These are phyloP conservation scores for Rachicladosporium sp. DNA, from an alignment of 2,329 filamentous ascomycete species.

Conservation along the genomic window DNA sequence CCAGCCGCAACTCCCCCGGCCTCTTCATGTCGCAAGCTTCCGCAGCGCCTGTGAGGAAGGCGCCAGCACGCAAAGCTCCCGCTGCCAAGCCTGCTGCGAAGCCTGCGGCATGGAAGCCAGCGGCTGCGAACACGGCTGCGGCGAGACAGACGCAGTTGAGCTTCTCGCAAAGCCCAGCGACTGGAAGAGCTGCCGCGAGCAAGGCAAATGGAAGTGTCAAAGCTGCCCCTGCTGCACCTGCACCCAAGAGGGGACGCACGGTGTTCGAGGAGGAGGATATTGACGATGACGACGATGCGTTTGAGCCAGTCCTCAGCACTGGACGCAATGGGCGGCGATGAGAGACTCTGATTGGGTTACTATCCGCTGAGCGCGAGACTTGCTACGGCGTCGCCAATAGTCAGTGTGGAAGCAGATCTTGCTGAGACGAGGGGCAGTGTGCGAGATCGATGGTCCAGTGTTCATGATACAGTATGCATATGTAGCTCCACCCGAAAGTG, in stretches of 20 bases:
- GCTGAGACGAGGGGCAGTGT: too few relatives aligned
- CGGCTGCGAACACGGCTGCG: slow-evolving; percentile 3
- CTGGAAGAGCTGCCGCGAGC: not conserved
- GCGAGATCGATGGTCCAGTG: too few relatives aligned
- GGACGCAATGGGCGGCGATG: too few relatives aligned
- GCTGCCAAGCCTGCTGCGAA: slow-evolving; percentile 6
- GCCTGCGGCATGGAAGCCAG: slow-evolving; percentile 2
- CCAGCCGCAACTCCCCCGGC: slow-evolving; percentile 13
- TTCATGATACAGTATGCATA: too few relatives aligned
- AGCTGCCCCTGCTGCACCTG: not conserved
- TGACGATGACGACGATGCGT: slow-evolving; percentile 26
- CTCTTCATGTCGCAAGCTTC: slow-evolving; percentile 29
- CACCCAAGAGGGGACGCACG: slow-evolving; percentile 20
- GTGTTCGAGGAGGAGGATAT: slow-evolving; percentile 31
- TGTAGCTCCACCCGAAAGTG: too few relatives aligned
- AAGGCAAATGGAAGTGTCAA: not conserved
- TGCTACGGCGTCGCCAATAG: too few relatives aligned
- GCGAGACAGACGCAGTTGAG: slow-evolving; percentile 28
- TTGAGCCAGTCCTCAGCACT: slow-evolving; percentile 13
- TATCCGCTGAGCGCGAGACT: too few relatives aligned
- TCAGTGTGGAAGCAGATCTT: too few relatives aligned
- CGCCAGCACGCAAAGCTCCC: slow-evolving; percentile 12
- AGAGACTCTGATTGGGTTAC: too few relatives aligned
- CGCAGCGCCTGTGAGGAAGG: slow-evolving; percentile 9
- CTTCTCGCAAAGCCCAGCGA: slow-evolving; percentile 25